A percentile compares a stretch with the other conserved stretches of the same genome.
These are phyloP conservation scores for Scorias spongiosa DNA, from an alignment of 2,329 filamentous ascomycete species.

Conservation along the genomic window DNA sequence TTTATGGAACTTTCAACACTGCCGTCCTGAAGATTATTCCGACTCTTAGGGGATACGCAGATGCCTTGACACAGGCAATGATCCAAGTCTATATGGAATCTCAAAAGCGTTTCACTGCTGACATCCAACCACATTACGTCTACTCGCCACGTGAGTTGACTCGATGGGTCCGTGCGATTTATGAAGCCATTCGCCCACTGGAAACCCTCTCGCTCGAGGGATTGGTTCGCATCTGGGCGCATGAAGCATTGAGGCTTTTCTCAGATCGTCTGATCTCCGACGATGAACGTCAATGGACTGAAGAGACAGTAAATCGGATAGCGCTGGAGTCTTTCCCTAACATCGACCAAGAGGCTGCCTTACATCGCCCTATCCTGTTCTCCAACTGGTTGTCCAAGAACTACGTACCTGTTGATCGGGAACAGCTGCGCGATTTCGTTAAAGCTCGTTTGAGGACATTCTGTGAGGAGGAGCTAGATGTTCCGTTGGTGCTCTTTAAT, in stretches of 20 bases:
- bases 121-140: slow-evolving; percentile 97
- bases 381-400: slow-evolving; percentile 99
- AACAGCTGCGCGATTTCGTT: slow-evolving; percentile 90
- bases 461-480: slow-evolving; percentile 98
- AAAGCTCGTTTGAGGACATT: slow-evolving; percentile 95
- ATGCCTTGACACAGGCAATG: slow-evolving; percentile 92
- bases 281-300: slow-evolving; percentile 89
- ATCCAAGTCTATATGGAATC: slow-evolving; percentile 92
- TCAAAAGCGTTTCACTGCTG: slow-evolving; percentile 82
- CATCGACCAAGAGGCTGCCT: slow-evolving; percentile 78
- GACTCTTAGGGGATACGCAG: slow-evolving; percentile 83
- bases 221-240: slow-evolving; percentile 91
- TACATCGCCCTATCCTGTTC: slow-evolving; percentile 88
- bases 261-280: slow-evolving; percentile 92
- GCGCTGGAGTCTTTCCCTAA: slow-evolving; percentile 86
- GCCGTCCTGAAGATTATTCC: slow-evolving; percentile 95
- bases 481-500: slow-evolving; percentile 97
- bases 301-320: slow-evolving; percentile 71
- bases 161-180: slow-evolving; percentile 91
- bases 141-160: slow-evolving; percentile 98
- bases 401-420: slow-evolving; percentile 90
- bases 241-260: slow-evolving; percentile 90
- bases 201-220: slow-evolving; percentile 81
- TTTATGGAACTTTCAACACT: slow-evolving; percentile 96
- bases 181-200: slow-evolving; percentile 87